These are phyloP conservation scores for Vitellaria paradoxa DNA, from an alignment of 179 eudicot genomes.

Conservation along the genomic window DNA sequence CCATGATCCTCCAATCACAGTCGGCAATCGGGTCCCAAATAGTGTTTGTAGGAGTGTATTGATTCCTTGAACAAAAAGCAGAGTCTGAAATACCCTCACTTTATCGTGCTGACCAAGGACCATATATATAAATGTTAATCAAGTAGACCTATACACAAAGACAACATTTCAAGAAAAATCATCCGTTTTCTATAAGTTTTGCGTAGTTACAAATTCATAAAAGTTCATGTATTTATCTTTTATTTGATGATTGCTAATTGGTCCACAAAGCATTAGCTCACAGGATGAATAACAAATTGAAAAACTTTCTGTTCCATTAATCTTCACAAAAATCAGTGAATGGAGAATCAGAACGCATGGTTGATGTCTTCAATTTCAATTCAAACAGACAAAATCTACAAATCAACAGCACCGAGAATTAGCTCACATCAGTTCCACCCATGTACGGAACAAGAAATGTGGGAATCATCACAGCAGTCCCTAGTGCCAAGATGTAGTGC, in stretches of 20 bases:
- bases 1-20: slow-evolving; percentile 89
- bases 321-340: too few species aligned
- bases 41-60: slow-evolving; percentile 79
- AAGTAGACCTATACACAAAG: not conserved
- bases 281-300: not conserved
- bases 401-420: too few species aligned
- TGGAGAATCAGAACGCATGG: not conserved
- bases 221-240: not conserved
- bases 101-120: slow-evolving; percentile 62
- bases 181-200: too few species aligned
- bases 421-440: slow-evolving; percentile 83
- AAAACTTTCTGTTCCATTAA: too few species aligned
- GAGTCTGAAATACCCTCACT: slow-evolving; percentile 89
- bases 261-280: not conserved
- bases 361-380: not conserved
- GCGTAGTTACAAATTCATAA: not conserved
- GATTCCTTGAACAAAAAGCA: slow-evolving; percentile 84
- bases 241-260: not conserved
- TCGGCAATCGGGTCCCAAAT: slow-evolving; percentile 82
- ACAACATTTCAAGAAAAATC: too few species aligned
- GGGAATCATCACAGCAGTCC: slow-evolving; percentile 96
- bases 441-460: slow-evolving; percentile 81
- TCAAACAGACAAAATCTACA: not conserved
- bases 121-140: not conserved
- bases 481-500: slow-evolving; percentile 83